These are phyloP conservation scores for Colletotrichum trifolii DNA, from an alignment of 2,329 filamentous ascomycete genomes.

Conservation along the genomic window DNA sequence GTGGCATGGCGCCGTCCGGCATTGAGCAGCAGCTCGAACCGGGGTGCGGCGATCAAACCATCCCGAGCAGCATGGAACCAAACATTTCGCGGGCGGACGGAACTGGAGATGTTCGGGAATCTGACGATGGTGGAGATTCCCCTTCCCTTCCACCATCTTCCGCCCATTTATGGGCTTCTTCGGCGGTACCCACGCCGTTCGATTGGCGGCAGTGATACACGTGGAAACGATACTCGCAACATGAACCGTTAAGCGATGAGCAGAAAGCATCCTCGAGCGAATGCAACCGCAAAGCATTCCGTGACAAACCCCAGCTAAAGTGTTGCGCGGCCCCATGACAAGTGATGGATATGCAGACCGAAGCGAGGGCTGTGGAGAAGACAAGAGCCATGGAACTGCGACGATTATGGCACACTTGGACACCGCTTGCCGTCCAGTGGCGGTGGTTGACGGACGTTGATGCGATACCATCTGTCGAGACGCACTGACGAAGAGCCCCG, in stretches of 20 bases:
- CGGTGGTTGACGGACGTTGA: conserved; percentile 3
- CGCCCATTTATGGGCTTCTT: conserved; percentile 10
- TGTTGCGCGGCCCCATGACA: conserved; percentile 1
- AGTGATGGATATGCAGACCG: neutral
- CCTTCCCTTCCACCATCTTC: neutral
- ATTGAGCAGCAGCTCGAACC: conserved; percentile 15
- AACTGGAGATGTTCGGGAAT: conserved; percentile 14
- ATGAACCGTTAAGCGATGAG: conserved; percentile 6
- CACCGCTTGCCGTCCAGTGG: neutral
- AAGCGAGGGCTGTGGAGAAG: conserved; percentile 10
- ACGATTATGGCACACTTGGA: conserved; percentile 5
- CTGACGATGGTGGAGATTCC: conserved; percentile 16
- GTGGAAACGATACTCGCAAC: conserved; percentile 20
- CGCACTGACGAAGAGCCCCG: conserved; percentile 26
- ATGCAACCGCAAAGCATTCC: conserved; percentile 22
- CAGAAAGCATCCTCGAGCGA: conserved; percentile 19
- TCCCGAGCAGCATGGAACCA: conserved; percentile 27
- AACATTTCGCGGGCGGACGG: conserved; percentile 11
- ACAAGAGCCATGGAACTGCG: conserved; percentile 9
- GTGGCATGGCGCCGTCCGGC: conserved; percentile 26
- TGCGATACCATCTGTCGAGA: neutral
- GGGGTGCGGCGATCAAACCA: conserved; percentile 34
- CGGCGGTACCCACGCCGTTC: neutral
- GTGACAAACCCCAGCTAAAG: conserved; percentile 2
- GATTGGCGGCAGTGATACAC: conserved; percentile 12